Percentiles rank a stretch among this genome's conserved stretches.
Evolutionary conservation across 2,329 filamentous ascomycete genomes (phyloP).

Genomic region (Colletotrichum noveboracense): DNA sequence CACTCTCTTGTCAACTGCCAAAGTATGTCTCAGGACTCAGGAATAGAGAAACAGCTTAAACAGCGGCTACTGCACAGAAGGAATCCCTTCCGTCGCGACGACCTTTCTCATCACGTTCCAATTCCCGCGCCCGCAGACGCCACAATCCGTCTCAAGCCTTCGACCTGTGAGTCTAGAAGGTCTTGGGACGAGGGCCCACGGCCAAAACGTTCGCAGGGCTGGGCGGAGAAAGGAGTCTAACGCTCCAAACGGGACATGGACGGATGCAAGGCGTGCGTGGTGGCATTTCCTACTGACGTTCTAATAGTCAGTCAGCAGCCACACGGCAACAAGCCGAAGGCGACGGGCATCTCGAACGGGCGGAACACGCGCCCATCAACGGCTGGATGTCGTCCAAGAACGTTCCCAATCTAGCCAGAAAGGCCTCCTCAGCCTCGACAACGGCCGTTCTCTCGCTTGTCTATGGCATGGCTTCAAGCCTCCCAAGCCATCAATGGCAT

Average conservation of each 20-base stretch:
- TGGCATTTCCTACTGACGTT: slow-evolving; percentile 1
- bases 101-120: not conserved
- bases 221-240: not conserved
- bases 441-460: not conserved
- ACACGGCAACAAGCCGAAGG: slow-evolving; percentile 14
- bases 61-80: not conserved
- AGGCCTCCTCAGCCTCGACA: not conserved
- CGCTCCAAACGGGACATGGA: not conserved
- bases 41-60: not conserved
- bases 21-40: not conserved
- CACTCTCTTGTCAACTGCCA: not conserved
- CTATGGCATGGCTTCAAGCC: not conserved
- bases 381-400: not conserved
- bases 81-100: not conserved
- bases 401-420: not conserved
- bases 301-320: slow-evolving; percentile 20
- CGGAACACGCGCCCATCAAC: not conserved
- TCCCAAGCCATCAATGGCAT: not conserved
- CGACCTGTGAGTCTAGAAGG: slow-evolving; percentile 7
- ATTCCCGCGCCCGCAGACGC: slow-evolving; percentile 9
- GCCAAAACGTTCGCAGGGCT: slow-evolving; percentile 12
- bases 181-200: not conserved
- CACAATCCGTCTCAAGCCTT: not conserved
- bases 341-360: not conserved
- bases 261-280: not conserved